Base-by-base conservation (phyloP, 345 rosid genomes). In the Gossypium stocksii region DNA sequence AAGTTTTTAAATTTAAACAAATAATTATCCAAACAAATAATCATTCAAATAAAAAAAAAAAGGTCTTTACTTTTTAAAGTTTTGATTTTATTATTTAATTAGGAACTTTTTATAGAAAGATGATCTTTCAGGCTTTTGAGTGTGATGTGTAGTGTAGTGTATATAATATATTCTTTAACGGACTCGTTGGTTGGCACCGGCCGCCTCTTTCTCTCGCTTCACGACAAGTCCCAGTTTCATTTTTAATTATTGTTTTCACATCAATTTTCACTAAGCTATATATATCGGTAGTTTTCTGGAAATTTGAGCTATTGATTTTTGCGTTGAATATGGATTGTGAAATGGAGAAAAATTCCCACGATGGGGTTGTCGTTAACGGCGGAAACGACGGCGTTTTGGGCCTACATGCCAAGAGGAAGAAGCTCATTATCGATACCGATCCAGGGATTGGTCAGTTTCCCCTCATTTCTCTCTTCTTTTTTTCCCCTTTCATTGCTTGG, bases 361-460 rank as follows among this genome's bases (percentile, higher is more conserved):
- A 80, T 51, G 76, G 54, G 54, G 44, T 84, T 75, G 63, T 77
- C 70, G 53, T 68, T 60, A 78, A 79, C 66, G 87, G 79, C 2
- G 43, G 27, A n/a, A 16, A 2, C 77, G 62, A 53, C 57, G 74
- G 71, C 78, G 77, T 80, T 66, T 75, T 81, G 59, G 77, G 59
- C 60, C 49, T 83, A 17, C 20, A 77, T 22, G 49, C 72, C 41
- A 71, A 77, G 82, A 81, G 69, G 91, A 93, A 87, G 81, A 94
- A 92, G 92, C 85, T 95, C 91, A 85, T 95, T 74, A 95, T 95
- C 73, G 99, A 95, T 73, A 95, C 99, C 19, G 99, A 95, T 78
- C 99, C 99, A 8, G 99, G 99, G 54, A 95, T 95, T 76, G 99
- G 99, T 95, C 52, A 84, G 91, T 79, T 74, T 72, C 64, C 62